Conservation (phyloP, 2,329 filamentous ascomycete genomes). For the Xylariales sp. region DNA sequence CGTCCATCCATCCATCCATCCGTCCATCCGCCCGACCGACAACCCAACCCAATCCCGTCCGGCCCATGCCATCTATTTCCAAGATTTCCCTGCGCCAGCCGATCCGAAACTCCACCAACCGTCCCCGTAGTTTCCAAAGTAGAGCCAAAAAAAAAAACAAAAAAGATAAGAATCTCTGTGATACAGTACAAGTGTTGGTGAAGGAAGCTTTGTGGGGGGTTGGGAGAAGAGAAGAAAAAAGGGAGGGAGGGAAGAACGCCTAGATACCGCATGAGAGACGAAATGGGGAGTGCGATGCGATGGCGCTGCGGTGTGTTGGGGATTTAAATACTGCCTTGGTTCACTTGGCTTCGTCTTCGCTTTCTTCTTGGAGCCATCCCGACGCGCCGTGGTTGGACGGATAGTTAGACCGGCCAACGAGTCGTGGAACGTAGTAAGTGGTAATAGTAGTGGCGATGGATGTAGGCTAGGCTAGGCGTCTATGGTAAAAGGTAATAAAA, state of each 20-base stretch:
- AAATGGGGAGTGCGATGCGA: too few relatives aligned
- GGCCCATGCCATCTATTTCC: neutral
- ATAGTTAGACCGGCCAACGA: neutral
- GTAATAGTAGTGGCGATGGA: neutral
- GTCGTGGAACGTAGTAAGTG: constrained; percentile 9
- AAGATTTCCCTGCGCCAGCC: neutral
- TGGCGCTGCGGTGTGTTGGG: too few relatives aligned
- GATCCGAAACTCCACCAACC: constrained; percentile 5
- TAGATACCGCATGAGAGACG: neutral
- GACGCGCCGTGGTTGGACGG: too few relatives aligned
- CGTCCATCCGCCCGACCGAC: neutral
- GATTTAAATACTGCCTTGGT: neutral
- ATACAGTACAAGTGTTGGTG: constrained; percentile 10
- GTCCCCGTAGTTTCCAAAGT: neutral
- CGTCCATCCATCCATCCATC: neutral
- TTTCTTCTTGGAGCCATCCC: too few relatives aligned
- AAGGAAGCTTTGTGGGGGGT: neutral
- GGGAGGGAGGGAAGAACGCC: neutral
- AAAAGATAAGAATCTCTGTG: neutral
- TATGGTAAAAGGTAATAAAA: too few relatives aligned
- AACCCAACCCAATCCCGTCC: too few relatives aligned
- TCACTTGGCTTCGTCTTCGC: neutral
- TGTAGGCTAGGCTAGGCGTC: neutral
- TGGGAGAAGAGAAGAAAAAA: neutral
- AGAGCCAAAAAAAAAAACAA: neutral